A percentile compares a stretch with the other conserved stretches of the same genome.
Conservation (phyloP, 225 moss, liverwort and hornwort genomes). For the Sphagnum contortum region DNA sequence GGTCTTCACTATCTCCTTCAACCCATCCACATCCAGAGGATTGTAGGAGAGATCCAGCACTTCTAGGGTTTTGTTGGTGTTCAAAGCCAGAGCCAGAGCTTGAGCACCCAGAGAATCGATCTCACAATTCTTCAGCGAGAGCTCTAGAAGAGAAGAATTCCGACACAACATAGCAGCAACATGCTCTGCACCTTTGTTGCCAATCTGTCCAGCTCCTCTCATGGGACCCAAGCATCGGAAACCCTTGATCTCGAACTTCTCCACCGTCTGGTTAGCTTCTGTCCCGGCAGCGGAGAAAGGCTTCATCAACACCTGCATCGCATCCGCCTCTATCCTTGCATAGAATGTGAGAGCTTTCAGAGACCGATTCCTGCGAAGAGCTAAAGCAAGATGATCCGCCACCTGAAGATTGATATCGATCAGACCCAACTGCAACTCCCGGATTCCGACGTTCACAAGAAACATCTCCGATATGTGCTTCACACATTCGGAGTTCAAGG, state of each 20-base stretch:
- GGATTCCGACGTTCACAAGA: slow-evolving; percentile 37
- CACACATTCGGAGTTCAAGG: slow-evolving; percentile 47
- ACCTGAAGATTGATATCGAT: slow-evolving; percentile 37
- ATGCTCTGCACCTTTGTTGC: slow-evolving; percentile 50
- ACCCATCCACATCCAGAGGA: slow-evolving; percentile 30
- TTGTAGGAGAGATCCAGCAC: slow-evolving; percentile 48
- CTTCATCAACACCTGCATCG: slow-evolving; percentile 40
- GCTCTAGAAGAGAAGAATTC: slow-evolving; percentile 26
- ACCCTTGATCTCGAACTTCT: slow-evolving; percentile 44
- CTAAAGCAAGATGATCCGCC: slow-evolving; percentile 43
- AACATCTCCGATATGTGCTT: slow-evolving; percentile 61
- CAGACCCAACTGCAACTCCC: slow-evolving; percentile 42
- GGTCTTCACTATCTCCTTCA: slow-evolving; percentile 47
- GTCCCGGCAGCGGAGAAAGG: slow-evolving; percentile 29
- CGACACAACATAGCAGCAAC: slow-evolving; percentile 30
- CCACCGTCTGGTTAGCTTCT: slow-evolving; percentile 36
- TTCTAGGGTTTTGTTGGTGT: slow-evolving; percentile 27
- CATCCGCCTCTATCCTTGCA: slow-evolving; percentile 42
- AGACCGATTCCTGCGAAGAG: slow-evolving; percentile 35
- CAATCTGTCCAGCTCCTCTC: slow-evolving; percentile 41
- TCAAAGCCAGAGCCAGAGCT: slow-evolving; percentile 35
- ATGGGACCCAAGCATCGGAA: slow-evolving; percentile 29
- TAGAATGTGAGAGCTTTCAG: slow-evolving; percentile 35
- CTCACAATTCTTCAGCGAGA: slow-evolving; percentile 48
- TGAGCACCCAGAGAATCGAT: slow-evolving; percentile 43